Evolutionary conservation across 192 early-diverging fungal species (phyloP), one percentile per base, ranked within the genome.

Genomic region (Tieghemiomyces parasiticus): DNA sequence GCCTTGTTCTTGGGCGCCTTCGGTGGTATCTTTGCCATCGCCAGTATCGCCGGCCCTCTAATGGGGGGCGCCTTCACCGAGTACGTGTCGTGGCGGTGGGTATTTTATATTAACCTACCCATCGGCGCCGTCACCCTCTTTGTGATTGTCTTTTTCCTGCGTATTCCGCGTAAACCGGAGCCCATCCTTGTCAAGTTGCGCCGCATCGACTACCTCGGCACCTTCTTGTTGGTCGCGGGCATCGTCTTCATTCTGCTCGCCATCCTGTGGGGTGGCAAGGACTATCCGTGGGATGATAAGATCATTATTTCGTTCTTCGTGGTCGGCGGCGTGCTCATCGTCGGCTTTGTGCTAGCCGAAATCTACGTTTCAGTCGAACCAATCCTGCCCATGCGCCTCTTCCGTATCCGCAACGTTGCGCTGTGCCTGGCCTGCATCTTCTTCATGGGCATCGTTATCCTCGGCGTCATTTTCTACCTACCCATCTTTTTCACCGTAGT

Each of bases 31-130:
- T 84, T 72, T 61, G 77, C 78, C 0, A 52, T 87, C 10, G 78
- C 84, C 0, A 79, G 75, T 38, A 76, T 86, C 4, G 62, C 81
- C 22, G 87, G 87, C 9, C 85, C 85, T 0, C 60, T 88, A 2
- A 30, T 81, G 31, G 86, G 86, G 46, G 86, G 86, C 28, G 75
- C 75, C 10, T 85, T 89, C 58, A 70, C 78, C 0, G 83, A 86
- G 28, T 69, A 79, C 52, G 59, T 76, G 12, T 73, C 72, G 3
- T 88, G 86, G 86, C 74, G 78, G n/a, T 88, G 84, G 84, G 77
- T 73, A 10, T 73, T 79, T 50, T 77, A 78, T 46, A 68, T 86
- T 30, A 70, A 79, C 54, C 58, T 77, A 48, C 78, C 74, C 22
- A 65, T 76, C 13, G 64, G 69, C 10, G 63, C 64, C 8, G 54